Evolutionary conservation across 2,329 filamentous ascomycete genomes (phyloP), one percentile per base, ranked within the genome.

Genomic region (Didymella exigua): DNA sequence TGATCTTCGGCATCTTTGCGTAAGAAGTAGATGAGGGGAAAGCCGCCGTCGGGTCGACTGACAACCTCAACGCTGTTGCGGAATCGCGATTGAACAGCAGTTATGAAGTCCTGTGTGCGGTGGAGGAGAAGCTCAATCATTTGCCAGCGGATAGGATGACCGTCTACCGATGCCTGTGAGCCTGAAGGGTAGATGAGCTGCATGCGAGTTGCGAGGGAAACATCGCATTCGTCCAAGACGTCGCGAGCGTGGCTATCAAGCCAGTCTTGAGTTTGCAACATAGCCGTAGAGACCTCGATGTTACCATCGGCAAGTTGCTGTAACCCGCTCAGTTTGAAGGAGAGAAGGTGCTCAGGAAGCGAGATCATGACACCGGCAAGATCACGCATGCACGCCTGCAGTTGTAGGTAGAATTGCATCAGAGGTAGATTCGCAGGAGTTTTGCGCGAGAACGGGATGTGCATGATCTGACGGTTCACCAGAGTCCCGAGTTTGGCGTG

Each of bases 291-390:
- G 29, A 81, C 72, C 0, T 68, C 47, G 0, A 77, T 49, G 2
- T 77, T 71, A 1, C 70, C 69, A 41, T 87, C 82, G 0, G 80
- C 78, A 0, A 88, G 66, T 2, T 79, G 78, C 59, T 89, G 85
- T 0, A 84, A 64, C 0, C 84, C 85, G 54, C 84, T 86, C 2
- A 89, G 75, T 62, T 82, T 84, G 68, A 88, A 88, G 0, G 87
- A 89, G 5, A 90, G 73, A 0, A 86, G 75, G 56, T 89, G 84
- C 49, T 89, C 87, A 0, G 87, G 87, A 1, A 86, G 78, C 0
- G 81, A 78, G 0, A 90, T 70, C 19, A 90, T 77, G 0, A 89
- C 70, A 0, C 86, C 86, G 0, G 74, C 74, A 0, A 63, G 63
- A 1, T 69, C 63, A 18, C 75, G 69, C 16, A 82, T 76, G 0